Conservation (phyloP, 176 grass and related monocot genomes). For the Poa pratensis region DNA sequence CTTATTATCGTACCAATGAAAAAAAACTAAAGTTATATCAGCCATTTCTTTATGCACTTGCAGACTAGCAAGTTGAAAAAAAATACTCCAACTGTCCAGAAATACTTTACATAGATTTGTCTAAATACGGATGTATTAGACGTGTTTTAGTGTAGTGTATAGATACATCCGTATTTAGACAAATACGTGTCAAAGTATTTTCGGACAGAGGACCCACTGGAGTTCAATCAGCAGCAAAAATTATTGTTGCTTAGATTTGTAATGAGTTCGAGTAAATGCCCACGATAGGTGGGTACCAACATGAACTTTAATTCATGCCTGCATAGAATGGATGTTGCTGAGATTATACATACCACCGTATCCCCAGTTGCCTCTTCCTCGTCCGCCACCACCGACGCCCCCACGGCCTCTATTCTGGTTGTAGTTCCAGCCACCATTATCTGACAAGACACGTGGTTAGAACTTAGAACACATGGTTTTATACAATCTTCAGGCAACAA, state of each 20-base stretch:
- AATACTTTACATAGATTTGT: too few relatives aligned
- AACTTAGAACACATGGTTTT: not conserved
- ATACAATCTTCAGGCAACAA: not conserved
- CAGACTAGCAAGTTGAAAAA: not conserved
- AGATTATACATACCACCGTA: constrained; percentile 73
- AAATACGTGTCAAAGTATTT: too few relatives aligned
- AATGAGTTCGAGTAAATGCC: not conserved
- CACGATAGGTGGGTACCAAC: not conserved
- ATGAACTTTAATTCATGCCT: not conserved
- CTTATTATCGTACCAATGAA: not conserved
- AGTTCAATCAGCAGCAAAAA: constrained; percentile 15
- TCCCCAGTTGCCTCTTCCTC: constrained; percentile 77
- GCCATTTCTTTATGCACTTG: not conserved
- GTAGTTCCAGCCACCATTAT: constrained; percentile 84
- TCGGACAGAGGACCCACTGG: not conserved
- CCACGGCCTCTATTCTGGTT: constrained; percentile 60
- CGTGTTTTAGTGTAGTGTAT: too few relatives aligned
- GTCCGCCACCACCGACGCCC: constrained; percentile 48
- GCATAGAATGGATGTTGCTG: constrained; percentile 1
- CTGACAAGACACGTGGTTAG: constrained; percentile 42
- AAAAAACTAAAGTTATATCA: not conserved
- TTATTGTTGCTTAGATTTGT: not conserved
- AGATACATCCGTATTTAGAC: too few relatives aligned
- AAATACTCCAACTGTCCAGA: too few relatives aligned
- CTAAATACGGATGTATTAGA: too few relatives aligned